Base-by-base conservation (phyloP, 768 basidiomycete genomes). In the Mycena rosella region DNA sequence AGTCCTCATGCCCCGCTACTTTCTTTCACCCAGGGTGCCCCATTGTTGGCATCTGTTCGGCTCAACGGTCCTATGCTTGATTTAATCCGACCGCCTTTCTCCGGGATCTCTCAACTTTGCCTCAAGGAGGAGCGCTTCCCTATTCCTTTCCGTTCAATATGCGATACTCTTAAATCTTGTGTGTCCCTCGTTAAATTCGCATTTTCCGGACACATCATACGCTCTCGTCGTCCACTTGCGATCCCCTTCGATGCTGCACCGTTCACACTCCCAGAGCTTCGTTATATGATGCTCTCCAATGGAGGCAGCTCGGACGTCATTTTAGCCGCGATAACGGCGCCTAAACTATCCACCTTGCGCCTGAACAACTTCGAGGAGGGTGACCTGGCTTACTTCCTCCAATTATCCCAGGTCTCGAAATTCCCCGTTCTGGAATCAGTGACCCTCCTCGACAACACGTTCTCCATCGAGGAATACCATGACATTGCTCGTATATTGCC, bases 401-500 rank as follows among this genome's bases (percentile, higher is more conserved):
- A 69, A 45, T 38, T 29, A 26, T 65, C 68, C 45, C 59, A 61
- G 47, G 27, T 42, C 18, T 64, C 68, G n/a, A 69, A 69, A 60
- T 69, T 65, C 48, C 63, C 68, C 24, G 54, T 61, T 2, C 59
- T 69, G 13, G 68, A 69, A 29, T 65, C 68, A 22, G 27, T 69
- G 27, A 38, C 59, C 1, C 40, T 69, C 26, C 44, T 60, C 29
- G 68, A 69, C 11, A 55, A 60, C 27, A 61, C 68, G 10, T 69
- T 69, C 24, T 58, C 68, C 11, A 49, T 51, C 20, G 30, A 22
- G 1, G 59, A 56, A 30, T 69, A 69, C 30, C 63, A 61, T 54
- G 68, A 65, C 58, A 62, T 65, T 27, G 68, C 68, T 3, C 68
- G 63, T 20, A 36, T 65, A n/a, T 69, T 69, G 10, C 68, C 68